Base-by-base conservation (phyloP, 2,329 filamentous ascomycete species). In the Claviceps africana region DNA sequence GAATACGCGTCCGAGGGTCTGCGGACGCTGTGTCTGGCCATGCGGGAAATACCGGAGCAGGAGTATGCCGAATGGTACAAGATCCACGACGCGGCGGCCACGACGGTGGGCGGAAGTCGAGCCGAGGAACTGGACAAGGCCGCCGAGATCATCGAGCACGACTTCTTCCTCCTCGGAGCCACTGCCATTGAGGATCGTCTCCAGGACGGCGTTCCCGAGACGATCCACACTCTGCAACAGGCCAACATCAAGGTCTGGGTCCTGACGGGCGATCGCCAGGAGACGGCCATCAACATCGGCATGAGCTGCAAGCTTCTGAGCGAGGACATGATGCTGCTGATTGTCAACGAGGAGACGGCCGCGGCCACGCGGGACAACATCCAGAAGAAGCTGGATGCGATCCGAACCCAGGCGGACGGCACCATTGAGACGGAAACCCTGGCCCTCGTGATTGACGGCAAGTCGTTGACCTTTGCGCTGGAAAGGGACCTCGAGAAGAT, bases 201-300 rank as follows among this genome's bases (percentile, higher is more conserved):
- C 33, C 93, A 98, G 67, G 94, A 98, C 60, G 93, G 94, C 51
- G 93, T 98, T 17, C 93, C 93, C 2, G 93, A 98, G 67, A 98
- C 93, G 0, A 98, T 98, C 54, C 89, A 96, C 66, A 98, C 93
- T 0, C 75, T 98, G 30, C 94, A 98, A 67, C 87, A 90, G 57
- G 93, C 94, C 25, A 91, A 90, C 51, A 97, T 98, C 75, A 98
- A 98, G 70, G 85, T 98, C 52, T 98, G 93, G 93, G 93, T 98
- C 21, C 70, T 98, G 67, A 98, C 93, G 40, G 93, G 93, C 61
- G 93, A 98, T 73, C 82, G 93, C 61, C 94, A 98, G 70, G 93
- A 98, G 69, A 98, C 93, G 30, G 93, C 93, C 53, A 98, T 98
- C 78, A 98, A 98, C 67, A 98, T 98, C 59, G 93, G 94, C 57